phyloP scores from a whole-genome alignment of 2,329 filamentous ascomycete species.

The Bipolaris sorokiniana region DNA sequence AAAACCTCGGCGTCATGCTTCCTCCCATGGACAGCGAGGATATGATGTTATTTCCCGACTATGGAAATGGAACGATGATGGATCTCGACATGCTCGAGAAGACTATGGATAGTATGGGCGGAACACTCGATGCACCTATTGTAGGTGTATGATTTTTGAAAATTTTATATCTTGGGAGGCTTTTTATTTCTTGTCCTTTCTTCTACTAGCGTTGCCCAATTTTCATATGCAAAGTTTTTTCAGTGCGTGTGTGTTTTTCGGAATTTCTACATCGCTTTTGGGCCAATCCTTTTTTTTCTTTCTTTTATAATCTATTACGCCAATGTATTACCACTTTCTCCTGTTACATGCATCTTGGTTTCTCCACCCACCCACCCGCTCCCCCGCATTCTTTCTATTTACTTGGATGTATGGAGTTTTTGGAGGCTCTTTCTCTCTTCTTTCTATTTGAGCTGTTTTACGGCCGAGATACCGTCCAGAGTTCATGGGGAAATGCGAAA shows the following conservation, averaged over 20 bases:
- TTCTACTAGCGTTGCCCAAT: neutral
- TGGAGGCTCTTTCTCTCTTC: neutral
- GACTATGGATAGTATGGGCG: slow-evolving; percentile 40
- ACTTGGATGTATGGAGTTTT: neutral
- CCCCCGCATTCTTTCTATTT: neutral
- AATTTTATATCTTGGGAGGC: neutral
- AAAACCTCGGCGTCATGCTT: slow-evolving; percentile 38
- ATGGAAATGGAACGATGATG: slow-evolving; percentile 35
- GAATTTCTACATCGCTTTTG: neutral
- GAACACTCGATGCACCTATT: slow-evolving; percentile 25
- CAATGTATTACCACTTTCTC: slow-evolving; percentile 6
- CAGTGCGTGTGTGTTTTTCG: neutral
- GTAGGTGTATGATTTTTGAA: slow-evolving; percentile 10
- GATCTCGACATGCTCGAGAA: slow-evolving; percentile 45
- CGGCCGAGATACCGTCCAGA: neutral
- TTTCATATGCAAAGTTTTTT: too few species aligned
- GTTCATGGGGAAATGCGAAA: too few species aligned
- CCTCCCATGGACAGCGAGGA: slow-evolving; percentile 45
- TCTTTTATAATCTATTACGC: slow-evolving; percentile 2
- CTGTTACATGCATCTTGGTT: neutral
- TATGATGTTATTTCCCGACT: slow-evolving; percentile 43
- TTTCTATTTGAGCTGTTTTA: neutral
- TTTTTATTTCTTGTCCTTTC: neutral
- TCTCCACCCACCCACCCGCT: too few species aligned
- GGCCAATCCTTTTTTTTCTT: neutral